Percentiles rank a stretch among this genome's conserved stretches.
Evolutionary conservation across 129 eudicot species (phyloP).

Genomic region (Silybum marianum): DNA sequence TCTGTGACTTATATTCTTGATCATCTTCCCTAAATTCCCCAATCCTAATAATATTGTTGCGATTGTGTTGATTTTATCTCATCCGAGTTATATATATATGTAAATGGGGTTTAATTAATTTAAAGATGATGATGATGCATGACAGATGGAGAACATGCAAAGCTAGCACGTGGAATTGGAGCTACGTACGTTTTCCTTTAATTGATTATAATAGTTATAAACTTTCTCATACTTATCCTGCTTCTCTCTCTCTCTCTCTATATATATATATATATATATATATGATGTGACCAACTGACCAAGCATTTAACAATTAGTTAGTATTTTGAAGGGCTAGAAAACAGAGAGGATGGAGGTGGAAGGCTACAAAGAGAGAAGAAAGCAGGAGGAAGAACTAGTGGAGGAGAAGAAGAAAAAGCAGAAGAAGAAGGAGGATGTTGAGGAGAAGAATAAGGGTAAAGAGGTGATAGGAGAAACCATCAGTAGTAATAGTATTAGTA

Average conservation of each 20-base stretch:
- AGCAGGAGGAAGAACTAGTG: conserved; percentile 1
- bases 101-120: not conserved
- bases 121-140: conserved; percentile 4
- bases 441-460: conserved; percentile 14
- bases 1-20: not conserved
- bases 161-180: conserved; percentile 2
- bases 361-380: conserved; percentile 20
- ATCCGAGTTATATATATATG: no score
- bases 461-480: conserved; percentile 27
- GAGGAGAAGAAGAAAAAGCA: not conserved
- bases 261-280: not conserved
- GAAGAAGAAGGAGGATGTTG: not conserved
- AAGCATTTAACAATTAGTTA: no score
- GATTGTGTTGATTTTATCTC: not conserved
- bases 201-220: not conserved
- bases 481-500: not conserved
- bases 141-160: conserved; percentile 10
- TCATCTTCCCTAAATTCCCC: not conserved
- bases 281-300: not conserved
- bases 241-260: no score
- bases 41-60: not conserved
- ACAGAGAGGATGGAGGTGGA: not conserved
- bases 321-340: not conserved
- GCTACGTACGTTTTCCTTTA: not conserved
- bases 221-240: conserved; percentile 11